These are phyloP conservation scores for Hebeloma cylindrosporum DNA, from an alignment of 768 basidiomycete species.

Conservation along the genomic window DNA sequence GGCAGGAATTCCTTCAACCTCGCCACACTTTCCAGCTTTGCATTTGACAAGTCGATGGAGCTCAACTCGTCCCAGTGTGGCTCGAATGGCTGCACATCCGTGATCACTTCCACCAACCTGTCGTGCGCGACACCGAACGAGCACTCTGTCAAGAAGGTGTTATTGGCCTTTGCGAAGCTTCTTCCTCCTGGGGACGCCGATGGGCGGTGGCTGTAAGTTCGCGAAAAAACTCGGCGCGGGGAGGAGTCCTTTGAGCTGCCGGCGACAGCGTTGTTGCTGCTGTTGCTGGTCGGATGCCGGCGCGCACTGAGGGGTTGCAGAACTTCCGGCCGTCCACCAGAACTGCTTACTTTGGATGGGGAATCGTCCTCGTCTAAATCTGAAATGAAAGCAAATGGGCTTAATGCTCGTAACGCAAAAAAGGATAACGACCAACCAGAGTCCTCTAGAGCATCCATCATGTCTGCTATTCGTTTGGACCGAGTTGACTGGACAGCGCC, in stretches of 20 bases:
- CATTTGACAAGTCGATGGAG: constrained; percentile 71
- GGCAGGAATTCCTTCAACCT: constrained; percentile 89
- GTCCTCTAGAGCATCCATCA: constrained; percentile 74
- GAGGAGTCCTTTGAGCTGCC: constrained; percentile 25
- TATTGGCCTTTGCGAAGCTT: constrained; percentile 36
- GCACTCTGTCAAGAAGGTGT: constrained; percentile 86
- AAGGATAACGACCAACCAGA: constrained; percentile 43
- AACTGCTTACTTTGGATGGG: constrained; percentile 54
- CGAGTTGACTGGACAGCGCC: constrained; percentile 55
- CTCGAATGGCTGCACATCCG: constrained; percentile 92
- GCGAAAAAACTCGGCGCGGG: constrained; percentile 45
- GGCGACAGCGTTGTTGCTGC: constrained; percentile 21
- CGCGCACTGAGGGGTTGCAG: constrained; percentile 47
- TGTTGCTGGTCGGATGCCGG: constrained; percentile 26
- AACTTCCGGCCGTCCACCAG: constrained; percentile 46
- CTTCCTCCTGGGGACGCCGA: constrained; percentile 28
- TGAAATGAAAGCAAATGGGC: constrained; percentile 12
- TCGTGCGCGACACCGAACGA: constrained; percentile 96
- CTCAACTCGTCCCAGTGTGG: constrained; percentile 88
- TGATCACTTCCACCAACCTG: constrained; percentile 86
- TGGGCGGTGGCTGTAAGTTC: constrained; percentile 40
- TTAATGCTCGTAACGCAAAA: constrained; percentile 9
- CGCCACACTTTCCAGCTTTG: constrained; percentile 78
- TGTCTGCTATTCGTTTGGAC: constrained; percentile 78
- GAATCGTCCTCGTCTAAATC: constrained; percentile 49